phyloP scores from a whole-genome alignment of 1,139 yeast genomes.

The Lodderomyces beijingensis region DNA sequence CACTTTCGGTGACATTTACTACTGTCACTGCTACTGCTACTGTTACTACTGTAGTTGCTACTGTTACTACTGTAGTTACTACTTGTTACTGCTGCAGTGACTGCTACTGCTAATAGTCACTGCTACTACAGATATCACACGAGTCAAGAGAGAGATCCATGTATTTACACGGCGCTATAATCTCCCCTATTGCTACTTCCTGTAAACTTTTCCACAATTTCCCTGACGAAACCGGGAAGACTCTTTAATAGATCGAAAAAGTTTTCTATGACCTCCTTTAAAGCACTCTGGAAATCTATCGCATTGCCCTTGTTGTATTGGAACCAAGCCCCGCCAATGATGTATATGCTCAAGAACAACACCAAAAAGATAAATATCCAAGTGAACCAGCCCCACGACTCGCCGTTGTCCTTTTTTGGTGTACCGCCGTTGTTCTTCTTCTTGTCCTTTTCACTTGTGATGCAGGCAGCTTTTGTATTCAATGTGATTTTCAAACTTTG shows the following conservation, averaged over 20 bases:
- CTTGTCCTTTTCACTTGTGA: slow-evolving; percentile 23
- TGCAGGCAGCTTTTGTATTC: slow-evolving; percentile 36
- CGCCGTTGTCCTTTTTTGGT: slow-evolving; percentile 34
- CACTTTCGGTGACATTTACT: too few relatives aligned
- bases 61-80: too few relatives aligned
- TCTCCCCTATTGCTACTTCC: slow-evolving; percentile 57
- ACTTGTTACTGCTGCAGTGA: too few relatives aligned
- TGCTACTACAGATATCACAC: too few relatives aligned
- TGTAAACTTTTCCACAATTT: slow-evolving; percentile 65
- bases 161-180: slow-evolving; percentile 64
- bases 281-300: slow-evolving; percentile 48
- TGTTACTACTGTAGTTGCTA: too few relatives aligned
- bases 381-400: slow-evolving; percentile 74
- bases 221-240: slow-evolving; percentile 68
- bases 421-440: slow-evolving; percentile 10
- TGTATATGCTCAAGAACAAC: slow-evolving; percentile 63
- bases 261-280: slow-evolving; percentile 72
- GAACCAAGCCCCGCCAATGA: slow-evolving; percentile 79
- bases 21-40: too few relatives aligned
- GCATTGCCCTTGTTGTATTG: slow-evolving; percentile 53
- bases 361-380: slow-evolving; percentile 69
- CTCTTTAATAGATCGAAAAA: slow-evolving; percentile 55
- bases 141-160: too few relatives aligned
- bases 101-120: too few relatives aligned
- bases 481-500: slow-evolving; percentile 22